Evolutionary conservation across 495 filamentous ascomycete genomes (phyloP).

Genomic region (Bacidia gigantensis): DNA sequence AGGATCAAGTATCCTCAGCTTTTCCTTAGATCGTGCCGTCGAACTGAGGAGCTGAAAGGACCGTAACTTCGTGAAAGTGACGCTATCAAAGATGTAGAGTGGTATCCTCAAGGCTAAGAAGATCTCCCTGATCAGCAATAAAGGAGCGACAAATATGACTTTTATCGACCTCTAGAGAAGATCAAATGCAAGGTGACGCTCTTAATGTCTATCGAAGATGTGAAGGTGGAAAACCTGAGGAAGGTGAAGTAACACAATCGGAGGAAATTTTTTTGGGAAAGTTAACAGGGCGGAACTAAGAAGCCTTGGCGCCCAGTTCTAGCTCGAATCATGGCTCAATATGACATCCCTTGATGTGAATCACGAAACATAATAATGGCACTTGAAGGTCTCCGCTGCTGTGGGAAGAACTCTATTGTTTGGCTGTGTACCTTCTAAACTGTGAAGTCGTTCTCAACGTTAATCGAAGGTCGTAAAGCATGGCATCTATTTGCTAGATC

Average conservation of each 20-base stretch:
- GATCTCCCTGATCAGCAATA: not conserved
- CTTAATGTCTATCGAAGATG: not conserved
- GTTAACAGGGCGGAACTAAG: too few species aligned
- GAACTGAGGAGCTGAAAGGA: too few species aligned
- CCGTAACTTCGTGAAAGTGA: not conserved
- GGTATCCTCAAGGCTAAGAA: not conserved
- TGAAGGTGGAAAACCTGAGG: too few species aligned
- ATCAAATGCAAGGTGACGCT: not conserved
- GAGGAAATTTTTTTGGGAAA: not conserved
- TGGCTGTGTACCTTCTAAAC: too few species aligned
- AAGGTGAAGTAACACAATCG: too few species aligned
- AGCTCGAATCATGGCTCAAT: not conserved
- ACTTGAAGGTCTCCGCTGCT: too few species aligned
- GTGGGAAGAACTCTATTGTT: too few species aligned
- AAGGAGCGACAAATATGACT: not conserved
- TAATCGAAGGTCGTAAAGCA: not conserved
- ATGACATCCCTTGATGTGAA: not conserved
- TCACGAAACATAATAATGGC: not conserved
- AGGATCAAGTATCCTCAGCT: not conserved
- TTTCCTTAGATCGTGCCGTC: too few species aligned
- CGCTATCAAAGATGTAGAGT: not conserved
- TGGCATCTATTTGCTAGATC: not conserved
- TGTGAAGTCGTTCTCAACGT: too few species aligned
- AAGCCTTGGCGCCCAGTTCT: too few species aligned
- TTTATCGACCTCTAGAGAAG: not conserved